These are phyloP conservation scores for Teratosphaeria nubilosa DNA, from an alignment of 2,329 filamentous ascomycete species.

Conservation along the genomic window DNA sequence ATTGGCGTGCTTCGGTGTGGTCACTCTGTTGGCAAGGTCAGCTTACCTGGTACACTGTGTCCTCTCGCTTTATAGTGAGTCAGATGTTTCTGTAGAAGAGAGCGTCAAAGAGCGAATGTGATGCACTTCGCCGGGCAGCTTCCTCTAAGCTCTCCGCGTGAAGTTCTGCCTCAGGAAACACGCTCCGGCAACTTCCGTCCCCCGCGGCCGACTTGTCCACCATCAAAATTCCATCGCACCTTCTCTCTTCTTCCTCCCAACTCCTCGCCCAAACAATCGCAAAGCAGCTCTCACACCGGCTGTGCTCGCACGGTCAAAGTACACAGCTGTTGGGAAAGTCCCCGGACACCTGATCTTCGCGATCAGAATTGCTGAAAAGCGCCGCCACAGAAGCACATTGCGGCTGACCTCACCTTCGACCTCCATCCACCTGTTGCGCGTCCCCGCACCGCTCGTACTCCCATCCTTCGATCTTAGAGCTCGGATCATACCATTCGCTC, in stretches of 20 bases:
- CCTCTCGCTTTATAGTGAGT: background rate
- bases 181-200: conserved; percentile 9
- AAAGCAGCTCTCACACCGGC: conserved; percentile 93
- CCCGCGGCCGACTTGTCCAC: conserved; percentile 1
- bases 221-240: conserved; percentile 10
- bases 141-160: background rate
- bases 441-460: conserved; percentile 46
- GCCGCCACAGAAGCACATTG: conserved; percentile 94
- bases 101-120: background rate
- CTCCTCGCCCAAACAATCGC: conserved; percentile 99
- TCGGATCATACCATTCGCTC: conserved; percentile 38
- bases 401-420: conserved; percentile 64
- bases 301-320: conserved; percentile 38
- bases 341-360: conserved; percentile 71
- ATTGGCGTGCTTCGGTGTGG: background rate
- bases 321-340: conserved; percentile 98
- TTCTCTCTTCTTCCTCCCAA: conserved; percentile 41
- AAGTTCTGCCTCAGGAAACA: background rate
- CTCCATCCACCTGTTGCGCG: conserved; percentile 34
- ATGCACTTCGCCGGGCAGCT: background rate
- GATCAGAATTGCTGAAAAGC: conserved; percentile 75
- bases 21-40: background rate
- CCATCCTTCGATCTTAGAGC: conserved; percentile 20
- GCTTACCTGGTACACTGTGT: background rate
- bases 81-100: background rate